These are phyloP conservation scores for Musa acuminata DNA, from an alignment of 176 grass and related monocot species.

Conservation along the genomic window DNA sequence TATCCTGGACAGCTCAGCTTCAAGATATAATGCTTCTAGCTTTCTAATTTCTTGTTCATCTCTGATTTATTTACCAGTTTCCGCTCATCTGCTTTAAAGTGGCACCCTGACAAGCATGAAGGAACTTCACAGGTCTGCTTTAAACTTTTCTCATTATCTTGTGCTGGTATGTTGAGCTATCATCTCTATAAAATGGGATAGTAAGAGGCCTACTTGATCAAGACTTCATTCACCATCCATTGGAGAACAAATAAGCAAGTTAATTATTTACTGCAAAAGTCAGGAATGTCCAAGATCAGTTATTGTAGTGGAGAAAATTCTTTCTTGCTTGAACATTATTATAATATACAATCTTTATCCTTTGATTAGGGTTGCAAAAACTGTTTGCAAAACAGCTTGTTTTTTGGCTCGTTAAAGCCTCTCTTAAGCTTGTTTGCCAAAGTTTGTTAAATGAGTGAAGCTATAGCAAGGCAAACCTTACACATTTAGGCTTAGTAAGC, in stretches of 20 bases:
- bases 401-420: too few species aligned
- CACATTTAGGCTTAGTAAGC: too few species aligned
- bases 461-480: too few species aligned
- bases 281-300: background rate
- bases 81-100: conserved; percentile 63
- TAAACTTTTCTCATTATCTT: background rate
- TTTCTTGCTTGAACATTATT: background rate
- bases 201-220: background rate
- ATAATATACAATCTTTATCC: too few species aligned
- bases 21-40: too few species aligned
- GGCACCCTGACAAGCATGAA: conserved; percentile 92
- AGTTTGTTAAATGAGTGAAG: too few species aligned
- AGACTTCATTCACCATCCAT: background rate
- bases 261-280: background rate
- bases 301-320: background rate
- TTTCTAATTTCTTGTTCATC: conserved; percentile 14
- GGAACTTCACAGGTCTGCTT: conserved; percentile 57
- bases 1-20: background rate
- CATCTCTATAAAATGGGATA: background rate
- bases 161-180: background rate
- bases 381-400: too few species aligned
- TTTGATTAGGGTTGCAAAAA: too few species aligned
- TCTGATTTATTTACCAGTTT: conserved; percentile 38
- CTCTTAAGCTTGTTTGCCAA: too few species aligned
- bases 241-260: background rate